Base-by-base conservation (phyloP, 179 eudicot species). In the Carnegiea gigantea region DNA sequence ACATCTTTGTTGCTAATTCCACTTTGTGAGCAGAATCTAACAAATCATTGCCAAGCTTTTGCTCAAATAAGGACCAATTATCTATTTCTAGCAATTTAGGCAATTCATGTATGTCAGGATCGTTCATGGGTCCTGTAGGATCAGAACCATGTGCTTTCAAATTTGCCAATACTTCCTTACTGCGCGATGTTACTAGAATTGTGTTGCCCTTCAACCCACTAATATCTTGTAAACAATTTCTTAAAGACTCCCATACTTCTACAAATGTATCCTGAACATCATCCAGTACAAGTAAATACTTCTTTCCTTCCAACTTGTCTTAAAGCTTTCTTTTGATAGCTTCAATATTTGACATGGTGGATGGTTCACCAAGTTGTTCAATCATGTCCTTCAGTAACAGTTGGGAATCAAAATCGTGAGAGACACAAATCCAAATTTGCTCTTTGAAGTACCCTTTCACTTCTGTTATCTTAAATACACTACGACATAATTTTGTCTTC, bases 271-370 rank as follows among this genome's bases (percentile, higher is more conserved):
- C 1, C 82, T 86, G 83, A 0, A 86, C 84, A 80, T 86, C 82
- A 78, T 86, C 85, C 26, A 83, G 77, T 15, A 83, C 86, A 46
- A 86, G 79, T 28, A 86, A 49, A 78, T 62, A 83, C 73, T 51
- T 81, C 13, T 43, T 65, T 14, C 71, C 72, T 36, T 33, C 28
- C 48, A 85, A 24, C 12, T 23, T 5, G 6, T 70, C 24, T 48
- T 76, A 64, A 7, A 85, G 57, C 36, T 68, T 62, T 5, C 44
- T 53, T 70, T 20, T 48, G 18, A 79, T 51, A 9, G 82, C 80
- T 33, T 60, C 64, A 21, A 1, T 54, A 14, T 28, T 68, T 40
- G 75, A 28, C 24, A 79, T 11, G 51, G 59, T 14, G 46, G 75
- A 38, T 82, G 26, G 11, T 79, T 72, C 26, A 28, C 81, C 72